Evolutionary conservation across 2,329 filamentous ascomycete genomes (phyloP), one percentile per base, ranked within the genome.

Genomic region (Bipolaris victoriae): DNA sequence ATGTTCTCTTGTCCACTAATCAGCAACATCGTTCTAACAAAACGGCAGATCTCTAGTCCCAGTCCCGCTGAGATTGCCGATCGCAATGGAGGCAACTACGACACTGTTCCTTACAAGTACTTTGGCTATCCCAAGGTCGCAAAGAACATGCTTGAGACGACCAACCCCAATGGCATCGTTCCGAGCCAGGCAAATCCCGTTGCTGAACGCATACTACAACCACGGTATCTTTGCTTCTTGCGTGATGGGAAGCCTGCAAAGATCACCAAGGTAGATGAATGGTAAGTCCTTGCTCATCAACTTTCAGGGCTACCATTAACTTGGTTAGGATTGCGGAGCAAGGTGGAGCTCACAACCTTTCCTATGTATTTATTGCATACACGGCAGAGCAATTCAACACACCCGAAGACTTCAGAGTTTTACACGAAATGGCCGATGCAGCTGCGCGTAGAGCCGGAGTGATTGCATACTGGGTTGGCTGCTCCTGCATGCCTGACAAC

Each of bases 401-500:
- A 1, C 43, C 52, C 7, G 63, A 75, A 1, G 67, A 66, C 0
- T 64, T 79, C 0, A 55, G 64, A 9, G 66, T 55, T 0, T 60
- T 80, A 1, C 70, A 76, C 18, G 57, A 70, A 16, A 78, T 78
- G 47, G 77, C 75, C 3, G 74, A 78, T 40, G 67, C 69, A 1
- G 79, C 79, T 0, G 76, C 79, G 1, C 67, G 67, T 7, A 65
- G 68, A 20, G 77, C 76, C 3, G 74, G 73, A 1, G 76, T 76
- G 5, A 59, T 63, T 13, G 78, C 78, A 0, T 81, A 80, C 57
- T 81, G 79, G 79, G 61, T 80, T 7, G 77, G 76, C 11, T 79
- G 75, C 55, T 76, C 74, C 45, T 81, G 79, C 57, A 77, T 81
- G 57, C 71, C 74, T 3, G 74, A 78, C 24, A 65, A 72, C 46